Evolutionary conservation across 257 asterid species (phyloP).

Genomic region (Primulina tabacum): DNA sequence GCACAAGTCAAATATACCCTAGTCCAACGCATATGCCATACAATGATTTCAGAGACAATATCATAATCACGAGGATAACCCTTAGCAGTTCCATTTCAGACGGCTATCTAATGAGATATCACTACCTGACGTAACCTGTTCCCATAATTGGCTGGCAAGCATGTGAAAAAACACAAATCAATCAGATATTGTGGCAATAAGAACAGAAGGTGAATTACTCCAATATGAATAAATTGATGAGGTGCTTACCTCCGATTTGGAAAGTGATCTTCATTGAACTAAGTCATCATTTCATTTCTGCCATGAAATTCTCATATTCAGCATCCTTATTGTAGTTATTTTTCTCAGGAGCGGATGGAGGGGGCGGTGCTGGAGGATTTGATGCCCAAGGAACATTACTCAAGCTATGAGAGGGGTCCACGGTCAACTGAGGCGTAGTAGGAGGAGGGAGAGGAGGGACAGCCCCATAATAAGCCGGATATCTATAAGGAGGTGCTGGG

Average conservation of each 20-base stretch:
- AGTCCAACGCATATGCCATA: background rate
- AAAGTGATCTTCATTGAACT: slow-evolving; percentile 10
- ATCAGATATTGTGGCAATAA: slow-evolving; percentile 16
- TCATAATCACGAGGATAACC: background rate
- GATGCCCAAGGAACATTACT: slow-evolving; percentile 82
- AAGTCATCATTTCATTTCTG: slow-evolving; percentile 66
- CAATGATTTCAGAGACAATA: no score
- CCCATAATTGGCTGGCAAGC: background rate
- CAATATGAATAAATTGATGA: background rate
- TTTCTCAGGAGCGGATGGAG: slow-evolving; percentile 60
- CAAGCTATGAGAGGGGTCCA: slow-evolving; percentile 59
- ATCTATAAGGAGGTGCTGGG: slow-evolving; percentile 58
- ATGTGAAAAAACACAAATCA: background rate
- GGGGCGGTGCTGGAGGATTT: slow-evolving; percentile 56
- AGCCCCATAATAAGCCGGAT: slow-evolving; percentile 63
- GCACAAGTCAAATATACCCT: background rate
- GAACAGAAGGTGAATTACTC: background rate
- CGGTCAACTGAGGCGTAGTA: slow-evolving; percentile 40
- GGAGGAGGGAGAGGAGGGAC: slow-evolving; percentile 76
- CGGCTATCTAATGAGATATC: background rate
- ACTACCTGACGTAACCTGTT: background rate
- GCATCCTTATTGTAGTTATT: slow-evolving; percentile 48
- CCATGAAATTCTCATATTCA: slow-evolving; percentile 96
- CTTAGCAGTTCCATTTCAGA: background rate
- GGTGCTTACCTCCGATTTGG: slow-evolving; percentile 37